Percentiles rank a stretch among this genome's conserved stretches.
phyloP scores from a whole-genome alignment of 2,329 filamentous ascomycete species.

The Pseudocercospora vitis region DNA sequence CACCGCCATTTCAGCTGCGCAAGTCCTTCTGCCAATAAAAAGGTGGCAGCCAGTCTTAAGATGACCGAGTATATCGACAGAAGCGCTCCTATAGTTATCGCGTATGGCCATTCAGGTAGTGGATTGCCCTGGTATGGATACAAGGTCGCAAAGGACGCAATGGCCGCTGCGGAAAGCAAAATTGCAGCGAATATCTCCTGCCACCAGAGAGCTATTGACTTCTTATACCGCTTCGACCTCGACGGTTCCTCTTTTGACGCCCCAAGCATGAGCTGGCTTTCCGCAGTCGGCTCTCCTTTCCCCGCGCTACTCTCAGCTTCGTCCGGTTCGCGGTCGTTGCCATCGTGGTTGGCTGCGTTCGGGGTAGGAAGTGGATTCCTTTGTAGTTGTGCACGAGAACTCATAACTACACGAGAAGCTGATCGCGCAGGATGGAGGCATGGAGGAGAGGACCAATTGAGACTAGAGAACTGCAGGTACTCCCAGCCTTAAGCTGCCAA shows the following conservation, averaged over 20 bases:
- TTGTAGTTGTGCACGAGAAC: too few species aligned
- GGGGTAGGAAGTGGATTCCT: too few species aligned
- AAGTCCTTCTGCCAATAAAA: conserved; percentile 13
- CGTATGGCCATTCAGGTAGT: conserved; percentile 17
- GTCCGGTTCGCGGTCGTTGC: neutral
- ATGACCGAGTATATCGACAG: conserved; percentile 18
- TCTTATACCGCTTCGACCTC: neutral
- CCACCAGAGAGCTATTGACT: conserved; percentile 5
- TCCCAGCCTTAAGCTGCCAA: too few species aligned
- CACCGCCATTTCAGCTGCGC: conserved; percentile 18
- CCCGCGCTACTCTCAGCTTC: neutral
- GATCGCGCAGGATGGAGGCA: too few species aligned
- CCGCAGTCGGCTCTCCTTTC: neutral
- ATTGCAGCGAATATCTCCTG: conserved; percentile 3
- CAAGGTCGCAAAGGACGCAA: conserved; percentile 15
- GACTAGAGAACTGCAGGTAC: too few species aligned
- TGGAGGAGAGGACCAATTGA: too few species aligned
- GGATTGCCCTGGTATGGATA: conserved; percentile 16
- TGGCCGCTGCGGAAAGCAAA: neutral
- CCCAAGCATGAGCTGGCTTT: neutral
- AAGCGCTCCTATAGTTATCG: conserved; percentile 14
- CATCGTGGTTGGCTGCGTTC: neutral
- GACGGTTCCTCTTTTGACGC: neutral
- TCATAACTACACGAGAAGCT: too few species aligned
- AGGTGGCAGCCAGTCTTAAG: conserved; percentile 9